Conservation (phyloP, 495 filamentous ascomycete species). For the Trichoderma erinaceum region DNA sequence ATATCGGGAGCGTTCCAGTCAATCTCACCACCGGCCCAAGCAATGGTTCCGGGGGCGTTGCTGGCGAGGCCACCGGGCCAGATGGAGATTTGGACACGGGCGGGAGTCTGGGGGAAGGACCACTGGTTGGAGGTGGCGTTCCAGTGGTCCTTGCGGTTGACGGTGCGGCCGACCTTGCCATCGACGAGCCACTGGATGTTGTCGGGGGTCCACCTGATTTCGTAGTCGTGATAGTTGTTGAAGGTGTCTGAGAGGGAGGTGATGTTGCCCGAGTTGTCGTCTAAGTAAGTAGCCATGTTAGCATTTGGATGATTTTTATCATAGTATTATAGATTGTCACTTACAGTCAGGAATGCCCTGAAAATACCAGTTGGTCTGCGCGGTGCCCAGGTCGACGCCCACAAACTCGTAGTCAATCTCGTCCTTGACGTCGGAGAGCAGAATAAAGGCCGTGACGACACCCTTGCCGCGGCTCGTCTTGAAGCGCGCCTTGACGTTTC, state of each 20-base stretch:
- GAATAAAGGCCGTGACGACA: conserved; percentile 93
- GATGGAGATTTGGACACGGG: conserved; percentile 90
- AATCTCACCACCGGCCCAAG: conserved; percentile 86
- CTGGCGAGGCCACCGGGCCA: conserved; percentile 83
- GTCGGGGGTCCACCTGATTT: conserved; percentile 88
- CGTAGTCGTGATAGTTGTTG: conserved; percentile 78
- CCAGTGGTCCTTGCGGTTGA: conserved; percentile 71
- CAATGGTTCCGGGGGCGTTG: conserved; percentile 79
- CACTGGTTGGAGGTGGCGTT: conserved; percentile 77
- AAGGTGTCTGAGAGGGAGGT: conserved; percentile 60
- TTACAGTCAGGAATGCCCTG: conserved; percentile 90
- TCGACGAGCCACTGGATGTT: conserved; percentile 80
- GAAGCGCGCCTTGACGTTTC: conserved; percentile 77
- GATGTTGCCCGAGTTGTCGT: conserved; percentile 66
- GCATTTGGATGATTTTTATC: not conserved
- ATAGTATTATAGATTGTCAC: conserved; percentile 31
- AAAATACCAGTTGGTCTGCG: conserved; percentile 95
- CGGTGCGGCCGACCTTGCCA: conserved; percentile 63
- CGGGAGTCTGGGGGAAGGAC: conserved; percentile 85
- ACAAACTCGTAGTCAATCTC: conserved; percentile 98
- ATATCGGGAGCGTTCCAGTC: conserved; percentile 82
- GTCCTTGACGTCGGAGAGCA: conserved; percentile 90
- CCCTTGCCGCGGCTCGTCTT: conserved; percentile 80
- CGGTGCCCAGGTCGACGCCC: conserved; percentile 66
- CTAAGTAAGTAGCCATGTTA: conserved; percentile 35